These are phyloP conservation scores for Alnus rubra DNA, from an alignment of 306 rosid species.

Conservation along the genomic window DNA sequence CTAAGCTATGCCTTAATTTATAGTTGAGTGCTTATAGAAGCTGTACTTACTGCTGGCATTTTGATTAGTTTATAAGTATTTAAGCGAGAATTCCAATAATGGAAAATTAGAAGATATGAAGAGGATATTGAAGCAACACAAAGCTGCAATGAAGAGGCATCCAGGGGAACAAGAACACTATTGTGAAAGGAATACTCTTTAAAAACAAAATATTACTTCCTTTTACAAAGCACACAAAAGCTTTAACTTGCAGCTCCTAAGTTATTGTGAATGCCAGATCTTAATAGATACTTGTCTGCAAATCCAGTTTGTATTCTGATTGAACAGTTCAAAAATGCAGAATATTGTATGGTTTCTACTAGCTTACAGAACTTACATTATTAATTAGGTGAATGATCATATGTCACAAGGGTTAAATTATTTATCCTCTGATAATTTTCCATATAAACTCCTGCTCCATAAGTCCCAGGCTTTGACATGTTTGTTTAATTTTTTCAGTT, in stretches of 20 bases:
- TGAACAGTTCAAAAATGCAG: neutral
- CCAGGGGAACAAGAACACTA: neutral
- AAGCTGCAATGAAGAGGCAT: slow-evolving; percentile 5
- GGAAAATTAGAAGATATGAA: neutral
- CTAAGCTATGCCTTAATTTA: neutral
- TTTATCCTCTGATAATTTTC: neutral
- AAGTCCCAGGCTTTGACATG: slow-evolving; percentile 13
- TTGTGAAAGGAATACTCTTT: neutral
- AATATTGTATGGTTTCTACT: neutral
- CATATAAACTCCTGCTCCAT: slow-evolving; percentile 7
- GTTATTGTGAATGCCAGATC: neutral
- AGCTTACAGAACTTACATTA: slow-evolving; percentile 2
- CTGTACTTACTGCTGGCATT: neutral
- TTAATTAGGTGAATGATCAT: slow-evolving; percentile 4
- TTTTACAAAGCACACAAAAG: neutral
- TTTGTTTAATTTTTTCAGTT: slow-evolving; percentile 53
- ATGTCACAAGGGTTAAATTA: neutral
- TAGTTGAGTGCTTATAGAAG: neutral
- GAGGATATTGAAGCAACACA: neutral
- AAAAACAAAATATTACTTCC: neutral
- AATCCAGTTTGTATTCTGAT: neutral
- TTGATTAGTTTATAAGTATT: neutral
- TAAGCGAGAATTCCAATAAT: neutral
- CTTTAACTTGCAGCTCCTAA: neutral
- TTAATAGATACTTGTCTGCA: neutral